Evolutionary conservation across 1,139 yeast genomes (phyloP).

Genomic region (Diutina neorugosa): DNA sequence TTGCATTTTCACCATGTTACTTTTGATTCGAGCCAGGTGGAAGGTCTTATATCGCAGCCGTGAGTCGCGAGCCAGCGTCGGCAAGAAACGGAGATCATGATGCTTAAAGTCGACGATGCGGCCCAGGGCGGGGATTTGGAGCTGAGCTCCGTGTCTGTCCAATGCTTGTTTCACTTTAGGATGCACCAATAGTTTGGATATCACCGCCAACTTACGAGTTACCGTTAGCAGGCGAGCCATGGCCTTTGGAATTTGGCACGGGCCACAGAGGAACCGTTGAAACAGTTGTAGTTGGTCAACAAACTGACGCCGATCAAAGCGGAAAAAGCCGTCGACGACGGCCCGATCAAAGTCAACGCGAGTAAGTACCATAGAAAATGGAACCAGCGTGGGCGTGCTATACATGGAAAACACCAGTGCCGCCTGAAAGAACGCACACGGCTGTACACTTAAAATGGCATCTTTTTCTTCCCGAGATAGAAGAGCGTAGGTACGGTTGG

Average conservation of each 20-base stretch:
- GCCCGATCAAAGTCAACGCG: not conserved
- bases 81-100: not conserved
- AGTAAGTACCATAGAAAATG: not conserved
- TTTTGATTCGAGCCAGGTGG: not conserved
- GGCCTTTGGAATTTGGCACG: not conserved
- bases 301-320: not conserved
- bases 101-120: not conserved
- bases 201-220: constrained; percentile 1
- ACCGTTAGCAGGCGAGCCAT: constrained; percentile 1
- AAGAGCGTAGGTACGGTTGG: not conserved
- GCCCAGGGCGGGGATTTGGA: not conserved
- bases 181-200: not conserved
- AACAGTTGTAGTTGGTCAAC: not conserved
- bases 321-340: not conserved
- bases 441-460: not conserved
- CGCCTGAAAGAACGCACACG: not conserved
- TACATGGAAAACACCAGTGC: not conserved
- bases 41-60: not conserved
- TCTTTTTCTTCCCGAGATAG: not conserved
- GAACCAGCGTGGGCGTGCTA: not conserved
- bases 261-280: not conserved
- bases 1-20: not conserved
- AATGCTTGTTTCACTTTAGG: not conserved
- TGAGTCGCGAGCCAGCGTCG: not conserved
- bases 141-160: not conserved